Percentiles rank a stretch among this genome's conserved stretches.
These are phyloP conservation scores for Penicillium sp. DNA, from an alignment of 2,329 filamentous ascomycete species.

Conservation along the genomic window DNA sequence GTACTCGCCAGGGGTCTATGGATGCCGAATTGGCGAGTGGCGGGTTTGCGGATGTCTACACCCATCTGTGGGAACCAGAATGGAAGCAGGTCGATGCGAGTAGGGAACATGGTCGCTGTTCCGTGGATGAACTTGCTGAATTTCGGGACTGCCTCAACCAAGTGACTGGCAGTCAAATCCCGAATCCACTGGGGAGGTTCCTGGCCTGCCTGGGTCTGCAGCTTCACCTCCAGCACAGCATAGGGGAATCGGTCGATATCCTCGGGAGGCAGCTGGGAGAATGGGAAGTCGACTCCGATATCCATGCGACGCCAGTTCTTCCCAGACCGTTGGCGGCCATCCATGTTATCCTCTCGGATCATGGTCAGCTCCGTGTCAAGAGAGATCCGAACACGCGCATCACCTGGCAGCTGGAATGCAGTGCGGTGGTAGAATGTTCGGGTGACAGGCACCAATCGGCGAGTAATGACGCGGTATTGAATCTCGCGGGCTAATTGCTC, in stretches of 20 bases:
- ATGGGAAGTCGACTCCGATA: slow-evolving; percentile 94
- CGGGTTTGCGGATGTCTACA: slow-evolving; percentile 91
- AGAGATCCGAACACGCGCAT: slow-evolving; percentile 93
- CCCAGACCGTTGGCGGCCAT: slow-evolving; percentile 71
- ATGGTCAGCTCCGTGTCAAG: slow-evolving; percentile 95
- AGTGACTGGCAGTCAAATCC: slow-evolving; percentile 84
- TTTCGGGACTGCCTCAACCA: slow-evolving; percentile 98
- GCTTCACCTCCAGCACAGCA: slow-evolving; percentile 92
- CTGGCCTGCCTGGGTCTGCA: slow-evolving; percentile 93
- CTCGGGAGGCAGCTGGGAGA: slow-evolving; percentile 77
- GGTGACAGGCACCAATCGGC: slow-evolving; percentile 83
- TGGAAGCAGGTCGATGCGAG: slow-evolving; percentile 82
- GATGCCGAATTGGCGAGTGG: slow-evolving; percentile 86
- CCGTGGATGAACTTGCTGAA: slow-evolving; percentile 99
- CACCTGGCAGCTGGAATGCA: slow-evolving; percentile 93
- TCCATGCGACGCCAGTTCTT: slow-evolving; percentile 96
- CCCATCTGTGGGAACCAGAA: slow-evolving; percentile 99
- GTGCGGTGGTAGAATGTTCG: slow-evolving; percentile 98
- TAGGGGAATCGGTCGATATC: slow-evolving; percentile 94
- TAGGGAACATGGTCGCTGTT: slow-evolving; percentile 79
- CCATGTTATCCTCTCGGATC: slow-evolving; percentile 91
- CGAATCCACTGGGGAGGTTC: slow-evolving; percentile 96
- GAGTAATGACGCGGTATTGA: slow-evolving; percentile 87
- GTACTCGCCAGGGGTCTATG: slow-evolving; percentile 72
- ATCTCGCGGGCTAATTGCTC: slow-evolving; percentile 87